Conservation (phyloP, 148 eudicot genomes). For the Camellia granthamiana region DNA sequence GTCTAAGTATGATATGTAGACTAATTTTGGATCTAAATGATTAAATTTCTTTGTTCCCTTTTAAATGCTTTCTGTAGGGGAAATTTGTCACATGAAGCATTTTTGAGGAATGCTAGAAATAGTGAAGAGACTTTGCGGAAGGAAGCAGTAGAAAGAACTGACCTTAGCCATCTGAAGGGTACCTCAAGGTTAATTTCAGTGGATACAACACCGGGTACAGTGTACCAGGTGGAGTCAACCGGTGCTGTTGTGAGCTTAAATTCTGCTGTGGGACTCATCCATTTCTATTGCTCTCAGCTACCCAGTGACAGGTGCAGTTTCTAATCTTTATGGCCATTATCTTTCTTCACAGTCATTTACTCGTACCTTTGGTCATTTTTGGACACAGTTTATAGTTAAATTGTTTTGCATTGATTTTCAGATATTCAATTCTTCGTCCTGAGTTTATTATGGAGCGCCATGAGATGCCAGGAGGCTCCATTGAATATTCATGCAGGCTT, state of each 20-base stretch:
- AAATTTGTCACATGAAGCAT: slow-evolving; percentile 83
- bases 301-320: slow-evolving; percentile 83
- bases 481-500: slow-evolving; percentile 94
- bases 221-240: slow-evolving; percentile 91
- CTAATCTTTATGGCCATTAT: neutral
- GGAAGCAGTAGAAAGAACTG: slow-evolving; percentile 97
- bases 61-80: slow-evolving; percentile 42
- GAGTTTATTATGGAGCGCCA: slow-evolving; percentile 93
- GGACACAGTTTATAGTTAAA: neutral
- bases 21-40: neutral
- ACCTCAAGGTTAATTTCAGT: slow-evolving; percentile 54
- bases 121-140: slow-evolving; percentile 95
- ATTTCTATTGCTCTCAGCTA: slow-evolving; percentile 92
- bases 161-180: slow-evolving; percentile 84
- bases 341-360: neutral
- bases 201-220: slow-evolving; percentile 52
- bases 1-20: neutral
- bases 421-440: slow-evolving; percentile 96
- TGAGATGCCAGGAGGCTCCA: slow-evolving; percentile 70
- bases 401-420: slow-evolving; percentile 22
- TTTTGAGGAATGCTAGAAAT: slow-evolving; percentile 88
- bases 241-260: slow-evolving; percentile 98
- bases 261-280: slow-evolving; percentile 95
- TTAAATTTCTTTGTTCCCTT: neutral
- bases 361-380: neutral